These are phyloP conservation scores for Aspergillus luchuensis DNA, from an alignment of 2,329 filamentous ascomycete species.

Conservation along the genomic window DNA sequence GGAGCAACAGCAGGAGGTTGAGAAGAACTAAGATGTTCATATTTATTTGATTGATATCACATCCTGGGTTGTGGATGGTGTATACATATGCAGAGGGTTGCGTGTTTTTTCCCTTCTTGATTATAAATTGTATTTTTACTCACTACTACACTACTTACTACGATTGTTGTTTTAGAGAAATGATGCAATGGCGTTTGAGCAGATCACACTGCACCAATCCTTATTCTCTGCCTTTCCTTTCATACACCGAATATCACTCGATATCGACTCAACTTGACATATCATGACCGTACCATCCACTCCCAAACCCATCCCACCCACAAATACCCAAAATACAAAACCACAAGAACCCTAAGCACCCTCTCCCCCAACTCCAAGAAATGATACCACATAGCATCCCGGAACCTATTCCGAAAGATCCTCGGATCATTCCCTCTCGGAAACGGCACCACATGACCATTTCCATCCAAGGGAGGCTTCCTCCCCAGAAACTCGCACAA, in stretches of 20 bases:
- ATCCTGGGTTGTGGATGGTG: slow-evolving; percentile 14
- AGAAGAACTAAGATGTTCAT: slow-evolving; percentile 8
- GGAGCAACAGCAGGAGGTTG: slow-evolving; percentile 10
- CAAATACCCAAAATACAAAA: no score
- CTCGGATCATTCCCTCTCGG: slow-evolving; percentile 34
- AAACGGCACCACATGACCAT: slow-evolving; percentile 30
- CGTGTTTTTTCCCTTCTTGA: slow-evolving; percentile 11
- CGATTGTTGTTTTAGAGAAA: slow-evolving; percentile 11
- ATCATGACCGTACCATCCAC: no score
- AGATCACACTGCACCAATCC: slow-evolving; percentile 14
- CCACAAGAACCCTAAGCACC: no score
- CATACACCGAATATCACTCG: no score
- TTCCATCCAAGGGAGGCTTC: slow-evolving; percentile 28
- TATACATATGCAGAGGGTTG: slow-evolving; percentile 5
- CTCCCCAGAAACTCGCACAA: slow-evolving; percentile 47
- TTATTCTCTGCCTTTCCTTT: no score
- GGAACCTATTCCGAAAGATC: no score
- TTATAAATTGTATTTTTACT: slow-evolving; percentile 30
- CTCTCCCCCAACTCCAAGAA: no score
- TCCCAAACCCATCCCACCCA: no score
- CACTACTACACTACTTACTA: slow-evolving; percentile 8
- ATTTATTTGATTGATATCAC: slow-evolving; percentile 10
- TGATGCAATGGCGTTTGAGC: slow-evolving; percentile 23
- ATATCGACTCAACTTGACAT: no score
- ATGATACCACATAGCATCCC: no score